Conservation (phyloP, 108 stramenopile species). For the Pseudonitzschia multistriata region DNA sequence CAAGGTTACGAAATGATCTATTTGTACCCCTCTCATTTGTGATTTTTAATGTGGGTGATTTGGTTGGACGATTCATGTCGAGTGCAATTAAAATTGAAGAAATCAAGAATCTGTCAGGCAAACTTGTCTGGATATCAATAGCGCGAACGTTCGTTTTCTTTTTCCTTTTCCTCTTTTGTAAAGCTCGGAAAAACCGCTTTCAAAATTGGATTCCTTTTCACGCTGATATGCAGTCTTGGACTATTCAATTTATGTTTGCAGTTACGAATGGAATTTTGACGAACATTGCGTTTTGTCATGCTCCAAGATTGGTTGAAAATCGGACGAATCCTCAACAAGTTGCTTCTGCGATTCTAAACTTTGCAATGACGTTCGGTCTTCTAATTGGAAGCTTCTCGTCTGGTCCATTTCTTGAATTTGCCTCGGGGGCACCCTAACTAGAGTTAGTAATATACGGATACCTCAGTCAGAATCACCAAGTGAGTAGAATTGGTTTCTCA, state of each 20-base stretch:
- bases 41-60: constrained; percentile 53
- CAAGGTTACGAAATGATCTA: constrained; percentile 42
- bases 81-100: constrained; percentile 6
- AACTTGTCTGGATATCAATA: constrained; percentile 27
- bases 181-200: constrained; percentile 10
- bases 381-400: constrained; percentile 42
- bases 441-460: background rate
- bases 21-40: constrained; percentile 50
- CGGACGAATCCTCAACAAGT: constrained; percentile 26
- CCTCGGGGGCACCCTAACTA: too few relatives aligned
- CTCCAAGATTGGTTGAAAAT: constrained; percentile 25
- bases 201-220: background rate
- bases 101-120: constrained; percentile 12
- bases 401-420: constrained; percentile 22
- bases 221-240: constrained; percentile 39
- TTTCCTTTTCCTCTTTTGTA: constrained; percentile 34
- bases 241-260: constrained; percentile 36
- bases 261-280: constrained; percentile 48
- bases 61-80: constrained; percentile 40
- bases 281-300: constrained; percentile 36
- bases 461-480: too few relatives aligned
- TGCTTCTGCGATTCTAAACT: constrained; percentile 44
- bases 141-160: constrained; percentile 28
- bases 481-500: too few relatives aligned
- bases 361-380: constrained; percentile 39